phyloP scores from a whole-genome alignment of 2,329 filamentous ascomycete genomes.

The Allantophomopsis cytisporea region DNA sequence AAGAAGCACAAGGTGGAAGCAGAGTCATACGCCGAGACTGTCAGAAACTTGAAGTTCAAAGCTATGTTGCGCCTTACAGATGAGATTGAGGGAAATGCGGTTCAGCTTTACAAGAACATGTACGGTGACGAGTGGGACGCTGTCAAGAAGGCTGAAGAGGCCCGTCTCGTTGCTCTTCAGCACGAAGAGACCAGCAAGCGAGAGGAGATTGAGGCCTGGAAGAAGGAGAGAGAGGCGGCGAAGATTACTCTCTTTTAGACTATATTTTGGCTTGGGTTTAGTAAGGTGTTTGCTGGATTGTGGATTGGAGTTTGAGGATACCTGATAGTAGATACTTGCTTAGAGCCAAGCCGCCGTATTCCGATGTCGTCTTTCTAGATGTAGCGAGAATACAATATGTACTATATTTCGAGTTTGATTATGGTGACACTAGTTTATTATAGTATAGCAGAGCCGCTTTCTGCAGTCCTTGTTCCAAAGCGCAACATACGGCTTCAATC shows the following conservation, averaged over 20 bases:
- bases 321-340: too few species aligned
- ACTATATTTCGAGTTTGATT: too few species aligned
- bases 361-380: too few species aligned
- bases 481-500: too few species aligned
- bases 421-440: too few species aligned
- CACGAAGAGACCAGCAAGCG: background rate
- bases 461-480: too few species aligned
- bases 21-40: conserved; percentile 2
- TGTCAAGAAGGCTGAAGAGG: background rate
- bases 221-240: background rate
- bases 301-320: too few species aligned
- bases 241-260: background rate
- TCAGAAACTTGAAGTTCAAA: conserved; percentile 14
- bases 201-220: background rate
- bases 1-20: conserved; percentile 16
- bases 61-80: conserved; percentile 5
- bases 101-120: conserved; percentile 13
- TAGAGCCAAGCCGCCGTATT: too few species aligned
- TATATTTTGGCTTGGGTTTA: too few species aligned
- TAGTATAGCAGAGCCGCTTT: too few species aligned
- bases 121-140: conserved; percentile 13
- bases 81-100: conserved; percentile 12
- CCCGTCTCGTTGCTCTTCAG: background rate
- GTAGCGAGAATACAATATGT: too few species aligned
- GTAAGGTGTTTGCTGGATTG: too few species aligned